Percentiles rank a stretch among this genome's conserved stretches.
Evolutionary conservation across 2,329 filamentous ascomycete genomes (phyloP).

Genomic region (Aspergillus quadrilineatus): DNA sequence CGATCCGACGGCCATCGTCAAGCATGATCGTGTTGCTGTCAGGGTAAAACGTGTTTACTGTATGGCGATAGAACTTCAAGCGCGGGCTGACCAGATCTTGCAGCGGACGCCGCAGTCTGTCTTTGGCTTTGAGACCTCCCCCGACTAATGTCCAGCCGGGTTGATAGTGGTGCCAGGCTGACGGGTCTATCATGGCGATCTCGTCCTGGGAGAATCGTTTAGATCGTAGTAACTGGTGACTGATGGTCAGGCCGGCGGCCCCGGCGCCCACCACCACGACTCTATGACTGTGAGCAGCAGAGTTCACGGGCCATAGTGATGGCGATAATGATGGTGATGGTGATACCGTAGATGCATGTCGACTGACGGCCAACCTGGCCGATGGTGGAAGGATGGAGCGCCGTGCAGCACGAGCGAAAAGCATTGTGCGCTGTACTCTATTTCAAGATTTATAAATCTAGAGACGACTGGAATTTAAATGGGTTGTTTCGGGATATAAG

Average conservation of each 20-base stretch:
- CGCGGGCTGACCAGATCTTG: constrained; percentile 56
- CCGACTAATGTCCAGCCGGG: constrained; percentile 70
- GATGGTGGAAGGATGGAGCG: neutral
- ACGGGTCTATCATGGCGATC: constrained; percentile 64
- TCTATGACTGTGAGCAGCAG: constrained; percentile 54
- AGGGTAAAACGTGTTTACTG: constrained; percentile 53
- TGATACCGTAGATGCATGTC: neutral
- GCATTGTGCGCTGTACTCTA: neutral
- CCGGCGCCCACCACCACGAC: constrained; percentile 68
- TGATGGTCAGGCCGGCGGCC: constrained; percentile 63
- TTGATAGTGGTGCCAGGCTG: constrained; percentile 65
- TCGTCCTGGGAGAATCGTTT: constrained; percentile 59
- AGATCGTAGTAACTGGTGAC: constrained; percentile 64
- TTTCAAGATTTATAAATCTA: too few species aligned
- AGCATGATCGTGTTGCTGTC: constrained; percentile 59
- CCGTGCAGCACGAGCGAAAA: neutral
- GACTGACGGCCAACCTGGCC: neutral
- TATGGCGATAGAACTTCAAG: constrained; percentile 59
- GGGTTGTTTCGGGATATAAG: too few species aligned
- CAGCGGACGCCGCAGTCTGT: constrained; percentile 56
- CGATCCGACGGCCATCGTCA: constrained; percentile 54
- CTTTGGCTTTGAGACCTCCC: constrained; percentile 62
- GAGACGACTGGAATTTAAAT: too few species aligned
- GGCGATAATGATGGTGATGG: too few species aligned
- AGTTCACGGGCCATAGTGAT: constrained; percentile 27